Conservation (phyloP, 495 filamentous ascomycete genomes). For the Xylaria telfairii region DNA sequence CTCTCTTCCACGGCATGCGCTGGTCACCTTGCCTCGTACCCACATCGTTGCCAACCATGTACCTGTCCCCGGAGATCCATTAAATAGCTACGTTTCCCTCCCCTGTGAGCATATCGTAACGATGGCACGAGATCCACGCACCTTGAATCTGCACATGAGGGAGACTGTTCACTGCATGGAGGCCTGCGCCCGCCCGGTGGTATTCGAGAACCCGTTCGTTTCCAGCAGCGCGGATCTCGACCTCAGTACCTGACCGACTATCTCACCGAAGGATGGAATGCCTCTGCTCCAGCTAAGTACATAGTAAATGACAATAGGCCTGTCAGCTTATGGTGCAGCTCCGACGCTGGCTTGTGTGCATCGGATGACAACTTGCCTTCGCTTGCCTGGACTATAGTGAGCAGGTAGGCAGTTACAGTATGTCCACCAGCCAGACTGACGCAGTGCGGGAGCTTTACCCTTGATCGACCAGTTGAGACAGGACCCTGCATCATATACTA, state of each 20-base stretch:
- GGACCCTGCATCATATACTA: conserved; percentile 2
- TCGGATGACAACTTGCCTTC: neutral
- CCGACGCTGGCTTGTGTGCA: conserved; percentile 1
- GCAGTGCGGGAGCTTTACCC: conserved; percentile 5
- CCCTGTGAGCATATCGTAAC: conserved; percentile 31
- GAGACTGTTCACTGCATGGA: conserved; percentile 34
- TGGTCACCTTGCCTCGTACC: conserved; percentile 39
- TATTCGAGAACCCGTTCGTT: conserved; percentile 23
- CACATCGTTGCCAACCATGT: conserved; percentile 26
- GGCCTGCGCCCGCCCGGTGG: conserved; percentile 38
- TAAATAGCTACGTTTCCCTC: conserved; percentile 19
- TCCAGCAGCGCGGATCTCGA: conserved; percentile 41
- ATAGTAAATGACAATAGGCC: neutral
- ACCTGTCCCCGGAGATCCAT: conserved; percentile 27
- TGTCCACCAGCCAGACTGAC: neutral
- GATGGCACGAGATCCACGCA: conserved; percentile 44
- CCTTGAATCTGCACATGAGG: conserved; percentile 14
- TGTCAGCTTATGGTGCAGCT: neutral
- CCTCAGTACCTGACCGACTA: conserved; percentile 24
- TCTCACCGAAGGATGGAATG: conserved; percentile 1
- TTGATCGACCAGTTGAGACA: conserved; percentile 15
- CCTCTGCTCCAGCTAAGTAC: neutral
- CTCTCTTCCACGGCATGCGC: conserved; percentile 41
- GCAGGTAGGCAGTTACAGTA: neutral
- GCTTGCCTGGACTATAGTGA: neutral